These are phyloP conservation scores for Drosera spatulata DNA, from an alignment of 179 eudicot genomes.

Conservation along the genomic window DNA sequence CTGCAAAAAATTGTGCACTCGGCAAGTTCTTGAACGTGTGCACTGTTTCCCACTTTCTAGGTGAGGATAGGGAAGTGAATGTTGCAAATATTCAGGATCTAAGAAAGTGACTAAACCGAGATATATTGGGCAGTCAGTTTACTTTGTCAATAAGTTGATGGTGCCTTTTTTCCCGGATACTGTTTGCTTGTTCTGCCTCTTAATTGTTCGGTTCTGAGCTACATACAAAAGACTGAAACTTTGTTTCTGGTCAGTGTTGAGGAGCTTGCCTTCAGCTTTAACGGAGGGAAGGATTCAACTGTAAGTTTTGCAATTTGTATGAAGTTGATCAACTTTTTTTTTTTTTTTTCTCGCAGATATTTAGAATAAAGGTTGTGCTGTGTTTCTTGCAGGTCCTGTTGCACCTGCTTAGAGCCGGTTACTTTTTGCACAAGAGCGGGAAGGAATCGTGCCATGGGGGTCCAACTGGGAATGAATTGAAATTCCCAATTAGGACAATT, in stretches of 20 bases:
- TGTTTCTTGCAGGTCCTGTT: conserved; percentile 60
- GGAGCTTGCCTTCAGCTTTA: conserved; percentile 97
- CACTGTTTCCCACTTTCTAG: too few relatives aligned
- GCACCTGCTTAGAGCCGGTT: conserved; percentile 89
- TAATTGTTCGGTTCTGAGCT: neutral
- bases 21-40: too few relatives aligned
- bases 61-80: too few relatives aligned
- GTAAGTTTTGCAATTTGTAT: conserved; percentile 34
- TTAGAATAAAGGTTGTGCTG: neutral
- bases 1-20: too few relatives aligned
- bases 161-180: neutral
- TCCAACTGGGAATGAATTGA: conserved; percentile 15
- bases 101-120: too few relatives aligned
- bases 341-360: too few relatives aligned
- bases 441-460: conserved; percentile 22
- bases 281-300: conserved; percentile 98
- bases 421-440: conserved; percentile 53
- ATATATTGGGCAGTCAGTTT: too few relatives aligned
- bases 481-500: conserved; percentile 77
- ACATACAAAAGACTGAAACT: neutral
- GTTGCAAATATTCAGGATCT: too few relatives aligned
- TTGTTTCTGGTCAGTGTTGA: conserved; percentile 44
- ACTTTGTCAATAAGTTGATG: neutral
- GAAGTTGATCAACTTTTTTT: too few relatives aligned
- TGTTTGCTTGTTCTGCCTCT: neutral